Percentiles rank a stretch among this genome's conserved stretches.
Conservation (phyloP, 257 asterid genomes). For the Solanum rostratum region DNA sequence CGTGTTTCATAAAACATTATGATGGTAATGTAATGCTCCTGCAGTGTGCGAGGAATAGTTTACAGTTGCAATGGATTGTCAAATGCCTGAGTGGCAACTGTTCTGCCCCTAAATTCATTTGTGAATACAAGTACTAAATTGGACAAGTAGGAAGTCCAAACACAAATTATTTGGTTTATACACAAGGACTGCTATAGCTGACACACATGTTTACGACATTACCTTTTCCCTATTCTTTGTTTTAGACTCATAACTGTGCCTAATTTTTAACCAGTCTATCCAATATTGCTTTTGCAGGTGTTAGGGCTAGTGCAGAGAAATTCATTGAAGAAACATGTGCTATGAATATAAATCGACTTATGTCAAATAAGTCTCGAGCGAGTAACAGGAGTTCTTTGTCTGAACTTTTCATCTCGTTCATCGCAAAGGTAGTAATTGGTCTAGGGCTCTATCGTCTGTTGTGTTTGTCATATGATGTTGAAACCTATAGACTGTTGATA, state of each 20-base stretch:
- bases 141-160: neutral
- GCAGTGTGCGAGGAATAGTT: neutral
- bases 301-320: conserved; percentile 70
- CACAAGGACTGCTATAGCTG: neutral
- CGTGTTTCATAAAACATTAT: neutral
- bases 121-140: neutral
- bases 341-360: conserved; percentile 43
- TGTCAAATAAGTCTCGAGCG: conserved; percentile 39
- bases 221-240: neutral
- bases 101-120: neutral
- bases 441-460: neutral
- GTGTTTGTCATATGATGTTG: neutral
- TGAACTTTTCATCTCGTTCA: conserved; percentile 68
- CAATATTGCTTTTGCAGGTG: conserved; percentile 43
- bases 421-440: conserved; percentile 40
- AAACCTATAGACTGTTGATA: neutral
- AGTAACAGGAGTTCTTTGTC: conserved; percentile 61
- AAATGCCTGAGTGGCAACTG: neutral
- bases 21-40: neutral
- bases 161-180: neutral
- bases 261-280: neutral
- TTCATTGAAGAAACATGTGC: conserved; percentile 55
- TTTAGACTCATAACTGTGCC: neutral
- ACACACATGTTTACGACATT: neutral
- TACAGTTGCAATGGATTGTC: neutral